Conservation (phyloP, 1,284 basidiomycete species). For the Singerocomus inundabilis region DNA sequence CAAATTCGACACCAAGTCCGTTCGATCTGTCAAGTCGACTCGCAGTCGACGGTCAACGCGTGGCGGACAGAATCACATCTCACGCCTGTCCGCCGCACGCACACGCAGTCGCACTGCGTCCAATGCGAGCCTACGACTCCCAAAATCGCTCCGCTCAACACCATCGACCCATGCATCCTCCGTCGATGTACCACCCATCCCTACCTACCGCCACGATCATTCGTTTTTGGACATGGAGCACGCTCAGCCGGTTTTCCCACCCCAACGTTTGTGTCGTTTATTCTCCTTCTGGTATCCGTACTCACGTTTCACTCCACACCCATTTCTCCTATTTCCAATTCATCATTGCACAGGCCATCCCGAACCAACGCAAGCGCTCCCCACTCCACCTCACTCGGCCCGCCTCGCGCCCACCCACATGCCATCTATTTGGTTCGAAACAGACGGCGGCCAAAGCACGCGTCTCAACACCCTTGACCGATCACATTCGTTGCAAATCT, state of each 20-base stretch:
- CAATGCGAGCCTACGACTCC: slow-evolving; percentile 31
- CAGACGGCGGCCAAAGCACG: slow-evolving; percentile 8
- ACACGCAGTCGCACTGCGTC: slow-evolving; percentile 28
- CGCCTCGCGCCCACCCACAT: slow-evolving; percentile 16
- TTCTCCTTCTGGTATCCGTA: neutral
- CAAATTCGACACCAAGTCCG: slow-evolving; percentile 24
- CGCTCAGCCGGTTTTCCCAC: slow-evolving; percentile 10
- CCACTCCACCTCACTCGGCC: slow-evolving; percentile 27
- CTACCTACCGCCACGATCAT: slow-evolving; percentile 16
- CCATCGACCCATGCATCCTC: neutral
- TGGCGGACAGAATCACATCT: slow-evolving; percentile 14
- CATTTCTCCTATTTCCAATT: neutral
- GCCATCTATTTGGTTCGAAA: slow-evolving; percentile 29
- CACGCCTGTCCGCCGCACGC: slow-evolving; percentile 27
- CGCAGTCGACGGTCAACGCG: slow-evolving; percentile 29
- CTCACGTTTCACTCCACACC: neutral
- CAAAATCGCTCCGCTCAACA: slow-evolving; percentile 23
- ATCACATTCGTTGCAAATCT: slow-evolving; percentile 18
- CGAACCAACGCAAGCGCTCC: slow-evolving; percentile 20
- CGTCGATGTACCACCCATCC: slow-evolving; percentile 23
- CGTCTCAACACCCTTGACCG: slow-evolving; percentile 19
- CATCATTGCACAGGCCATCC: slow-evolving; percentile 12
- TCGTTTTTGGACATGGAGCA: slow-evolving; percentile 34
- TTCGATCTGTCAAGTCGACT: slow-evolving; percentile 27
- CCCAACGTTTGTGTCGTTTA: slow-evolving; percentile 17